Base-by-base conservation (phyloP, 306 rosid genomes). In the Acacia confusa region DNA sequence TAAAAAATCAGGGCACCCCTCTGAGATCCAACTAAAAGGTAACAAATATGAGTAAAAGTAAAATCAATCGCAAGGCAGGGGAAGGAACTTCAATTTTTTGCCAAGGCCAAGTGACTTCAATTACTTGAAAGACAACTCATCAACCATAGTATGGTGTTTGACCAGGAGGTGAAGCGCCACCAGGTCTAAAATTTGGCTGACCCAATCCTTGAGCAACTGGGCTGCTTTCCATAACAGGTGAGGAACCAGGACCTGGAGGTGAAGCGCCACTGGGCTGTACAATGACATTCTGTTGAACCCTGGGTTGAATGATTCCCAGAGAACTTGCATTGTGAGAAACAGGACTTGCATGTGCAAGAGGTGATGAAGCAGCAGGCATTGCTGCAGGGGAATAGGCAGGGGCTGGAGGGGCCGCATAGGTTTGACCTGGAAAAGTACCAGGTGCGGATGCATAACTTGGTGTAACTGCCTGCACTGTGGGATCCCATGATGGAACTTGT, bases 401-500 rank as follows among this genome's bases (percentile, higher is more conserved):
- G 76, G 82, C 80, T 0, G 90, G 71, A 25, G 92, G 84, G 75
- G 75, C 85, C 0, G 81, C 85, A 84, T 78, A 90, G 53, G 79
- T 82, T 76, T 90, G 94, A 78, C 85, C 85, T 20, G 92, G 93
- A 82, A 66, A 90, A 52, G 91, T 71, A 60, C 90, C 80, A 3
- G 93, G 87, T 72, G 43, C 87, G 0, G 94, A 76, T 10, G 67
- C 85, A 77, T 86, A 92, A 43, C 86, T 80, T 0, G 88, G 86
- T 83, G 88, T 79, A 60, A 86, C 90, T 1, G 89, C 87, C 80
- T 88, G 93, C 89, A 48, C 32, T 72, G 67, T 47, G 45, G 91
- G 92, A 84, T 94, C 98, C 98, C 98, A 94, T 58, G 93, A 74
- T 7, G 95, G 87, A 28, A 73, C 75, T 85, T 84, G 98, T 72